These are phyloP conservation scores for Paecilomyces sp. DNA, from an alignment of 2,329 filamentous ascomycete genomes.

Conservation along the genomic window DNA sequence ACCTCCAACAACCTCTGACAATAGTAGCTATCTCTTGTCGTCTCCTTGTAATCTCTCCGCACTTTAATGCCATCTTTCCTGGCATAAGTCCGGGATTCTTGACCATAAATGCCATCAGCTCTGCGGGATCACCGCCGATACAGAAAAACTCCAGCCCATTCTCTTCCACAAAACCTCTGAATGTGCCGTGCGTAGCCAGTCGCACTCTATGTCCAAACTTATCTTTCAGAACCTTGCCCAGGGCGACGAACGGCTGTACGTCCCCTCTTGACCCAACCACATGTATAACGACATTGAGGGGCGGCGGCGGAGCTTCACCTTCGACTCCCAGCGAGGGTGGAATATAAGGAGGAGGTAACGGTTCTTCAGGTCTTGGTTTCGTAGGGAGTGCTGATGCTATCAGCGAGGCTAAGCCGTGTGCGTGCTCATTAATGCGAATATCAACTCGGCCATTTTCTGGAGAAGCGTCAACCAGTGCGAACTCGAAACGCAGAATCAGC, in stretches of 20 bases:
- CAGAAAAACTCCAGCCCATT: slow-evolving; percentile 68
- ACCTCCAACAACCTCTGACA: slow-evolving; percentile 78
- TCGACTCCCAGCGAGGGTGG: slow-evolving; percentile 64
- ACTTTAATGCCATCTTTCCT: slow-evolving; percentile 66
- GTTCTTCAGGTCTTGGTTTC: slow-evolving; percentile 20
- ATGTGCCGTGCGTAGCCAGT: slow-evolving; percentile 64
- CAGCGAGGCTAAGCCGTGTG: slow-evolving; percentile 57
- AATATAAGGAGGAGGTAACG: slow-evolving; percentile 32
- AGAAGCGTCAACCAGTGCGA: not conserved
- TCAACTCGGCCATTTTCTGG: slow-evolving; percentile 69
- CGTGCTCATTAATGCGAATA: slow-evolving; percentile 70
- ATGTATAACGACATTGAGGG: slow-evolving; percentile 65
- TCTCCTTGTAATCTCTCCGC: slow-evolving; percentile 68
- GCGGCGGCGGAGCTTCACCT: slow-evolving; percentile 47
- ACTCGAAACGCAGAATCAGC: not conserved
- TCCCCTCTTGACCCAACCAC: slow-evolving; percentile 69
- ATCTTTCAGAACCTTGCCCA: slow-evolving; percentile 58
- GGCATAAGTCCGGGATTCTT: slow-evolving; percentile 84
- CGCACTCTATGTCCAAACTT: slow-evolving; percentile 65
- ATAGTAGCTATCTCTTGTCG: slow-evolving; percentile 71
- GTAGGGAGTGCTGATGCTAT: slow-evolving; percentile 53
- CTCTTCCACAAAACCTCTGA: slow-evolving; percentile 61
- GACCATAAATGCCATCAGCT: slow-evolving; percentile 85
- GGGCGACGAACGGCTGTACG: slow-evolving; percentile 67
- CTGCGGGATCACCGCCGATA: slow-evolving; percentile 68